These are phyloP conservation scores for Clarireedia hainanense DNA, from an alignment of 2,329 filamentous ascomycete genomes.

Conservation along the genomic window DNA sequence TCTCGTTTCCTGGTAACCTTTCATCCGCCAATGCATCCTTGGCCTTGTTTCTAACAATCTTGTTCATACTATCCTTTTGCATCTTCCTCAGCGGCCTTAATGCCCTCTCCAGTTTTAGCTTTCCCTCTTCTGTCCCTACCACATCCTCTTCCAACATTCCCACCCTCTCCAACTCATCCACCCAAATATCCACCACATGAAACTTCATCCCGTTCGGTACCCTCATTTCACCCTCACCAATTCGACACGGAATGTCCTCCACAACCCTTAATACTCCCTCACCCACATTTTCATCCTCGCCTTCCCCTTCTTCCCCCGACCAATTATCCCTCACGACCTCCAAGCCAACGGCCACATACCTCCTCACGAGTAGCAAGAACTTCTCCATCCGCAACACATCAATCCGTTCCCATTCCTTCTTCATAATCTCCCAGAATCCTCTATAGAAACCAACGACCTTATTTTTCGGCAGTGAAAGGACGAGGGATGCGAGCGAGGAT, in stretches of 20 bases:
- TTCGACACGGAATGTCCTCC: slow-evolving; percentile 32
- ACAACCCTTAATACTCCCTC: slow-evolving; percentile 40
- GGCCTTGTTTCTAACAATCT: slow-evolving; percentile 63
- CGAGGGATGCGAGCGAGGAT: slow-evolving; percentile 64
- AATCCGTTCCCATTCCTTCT: slow-evolving; percentile 60
- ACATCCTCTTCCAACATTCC: slow-evolving; percentile 40
- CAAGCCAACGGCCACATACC: slow-evolving; percentile 68
- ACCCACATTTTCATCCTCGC: slow-evolving; percentile 23
- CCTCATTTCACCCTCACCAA: slow-evolving; percentile 14
- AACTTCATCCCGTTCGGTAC: slow-evolving; percentile 79
- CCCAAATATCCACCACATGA: slow-evolving; percentile 84
- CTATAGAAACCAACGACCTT: slow-evolving; percentile 42
- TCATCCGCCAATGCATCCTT: slow-evolving; percentile 67
- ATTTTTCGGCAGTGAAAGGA: slow-evolving; percentile 47
- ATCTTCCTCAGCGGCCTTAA: slow-evolving; percentile 37
- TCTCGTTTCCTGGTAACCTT: slow-evolving; percentile 55
- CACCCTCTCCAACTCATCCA: slow-evolving; percentile 77
- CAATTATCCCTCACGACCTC: slow-evolving; percentile 25
- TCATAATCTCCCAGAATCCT: slow-evolving; percentile 66
- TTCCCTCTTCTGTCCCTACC: slow-evolving; percentile 28
- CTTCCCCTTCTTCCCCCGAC: slow-evolving; percentile 28
- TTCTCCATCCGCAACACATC: slow-evolving; percentile 83
- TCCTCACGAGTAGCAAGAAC: slow-evolving; percentile 76
- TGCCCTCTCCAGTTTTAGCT: slow-evolving; percentile 32
- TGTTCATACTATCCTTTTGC: slow-evolving; percentile 50